These are phyloP conservation scores for Aurinia saxatilis DNA, from an alignment of 345 rosid species.

Conservation along the genomic window DNA sequence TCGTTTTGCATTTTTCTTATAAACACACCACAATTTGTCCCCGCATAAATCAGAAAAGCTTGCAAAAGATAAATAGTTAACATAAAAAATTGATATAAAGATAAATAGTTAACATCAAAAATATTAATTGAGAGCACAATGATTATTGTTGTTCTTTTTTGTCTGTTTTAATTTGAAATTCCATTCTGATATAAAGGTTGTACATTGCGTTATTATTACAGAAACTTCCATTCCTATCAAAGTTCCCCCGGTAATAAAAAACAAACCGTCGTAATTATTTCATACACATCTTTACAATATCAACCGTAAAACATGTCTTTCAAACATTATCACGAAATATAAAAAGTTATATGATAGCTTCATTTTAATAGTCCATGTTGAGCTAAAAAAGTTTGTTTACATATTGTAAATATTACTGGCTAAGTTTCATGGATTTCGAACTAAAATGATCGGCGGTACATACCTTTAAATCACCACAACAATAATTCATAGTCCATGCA, in stretches of 20 bases:
- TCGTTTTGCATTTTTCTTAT: too few relatives aligned
- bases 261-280: background rate
- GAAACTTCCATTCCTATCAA: background rate
- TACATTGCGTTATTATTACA: background rate
- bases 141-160: too few relatives aligned
- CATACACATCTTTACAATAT: conserved; percentile 4
- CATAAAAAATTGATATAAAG: too few relatives aligned
- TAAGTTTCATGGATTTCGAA: background rate
- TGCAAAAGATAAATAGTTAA: too few relatives aligned
- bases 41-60: too few relatives aligned
- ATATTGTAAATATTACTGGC: background rate
- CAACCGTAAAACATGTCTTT: conserved; percentile 9
- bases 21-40: too few relatives aligned
- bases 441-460: background rate
- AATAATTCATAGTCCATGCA: conserved; percentile 42
- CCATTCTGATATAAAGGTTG: background rate
- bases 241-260: background rate
- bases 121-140: too few relatives aligned
- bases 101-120: too few relatives aligned
- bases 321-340: background rate
- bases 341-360: conserved; percentile 11
- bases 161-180: too few relatives aligned
- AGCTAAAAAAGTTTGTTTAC: conserved; percentile 8
- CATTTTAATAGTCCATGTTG: too few relatives aligned
- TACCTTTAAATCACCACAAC: background rate